These are phyloP conservation scores for Pythium biforme DNA, from an alignment of 352 stramenopile species.

Conservation along the genomic window DNA sequence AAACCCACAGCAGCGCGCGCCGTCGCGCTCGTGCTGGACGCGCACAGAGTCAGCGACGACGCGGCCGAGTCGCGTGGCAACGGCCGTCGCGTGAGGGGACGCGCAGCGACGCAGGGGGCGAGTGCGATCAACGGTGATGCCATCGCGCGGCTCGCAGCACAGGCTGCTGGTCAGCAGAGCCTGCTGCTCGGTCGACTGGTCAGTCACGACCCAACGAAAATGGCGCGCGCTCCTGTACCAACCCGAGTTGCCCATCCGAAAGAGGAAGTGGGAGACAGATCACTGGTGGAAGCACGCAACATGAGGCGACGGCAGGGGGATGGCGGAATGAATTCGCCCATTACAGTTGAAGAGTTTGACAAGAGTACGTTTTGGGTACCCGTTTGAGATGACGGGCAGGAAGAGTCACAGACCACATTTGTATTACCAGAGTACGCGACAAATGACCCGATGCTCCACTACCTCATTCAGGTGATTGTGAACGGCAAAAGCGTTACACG, in stretches of 20 bases:
- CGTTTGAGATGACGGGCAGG: not conserved
- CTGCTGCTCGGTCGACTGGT: constrained; percentile 16
- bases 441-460: constrained; percentile 43
- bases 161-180: constrained; percentile 6
- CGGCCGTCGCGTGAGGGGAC: not conserved
- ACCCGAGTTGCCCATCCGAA: not conserved
- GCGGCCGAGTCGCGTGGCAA: no score
- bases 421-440: constrained; percentile 44
- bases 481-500: constrained; percentile 32
- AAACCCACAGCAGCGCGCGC: not conserved
- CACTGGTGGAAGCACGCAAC: not conserved
- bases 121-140: not conserved
- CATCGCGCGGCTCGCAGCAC: constrained; percentile 1
- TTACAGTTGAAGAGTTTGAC: constrained; percentile 16
- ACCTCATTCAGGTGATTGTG: constrained; percentile 45
- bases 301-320: not conserved
- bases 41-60: not conserved
- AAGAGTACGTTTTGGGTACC: constrained; percentile 8
- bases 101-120: not conserved
- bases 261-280: not conserved
- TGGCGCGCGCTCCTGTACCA: not conserved
- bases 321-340: not conserved
- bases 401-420: not conserved
- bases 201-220: constrained; percentile 17
- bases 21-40: constrained; percentile 4